phyloP scores from a whole-genome alignment of 306 rosid species.

The Senna siamea region DNA sequence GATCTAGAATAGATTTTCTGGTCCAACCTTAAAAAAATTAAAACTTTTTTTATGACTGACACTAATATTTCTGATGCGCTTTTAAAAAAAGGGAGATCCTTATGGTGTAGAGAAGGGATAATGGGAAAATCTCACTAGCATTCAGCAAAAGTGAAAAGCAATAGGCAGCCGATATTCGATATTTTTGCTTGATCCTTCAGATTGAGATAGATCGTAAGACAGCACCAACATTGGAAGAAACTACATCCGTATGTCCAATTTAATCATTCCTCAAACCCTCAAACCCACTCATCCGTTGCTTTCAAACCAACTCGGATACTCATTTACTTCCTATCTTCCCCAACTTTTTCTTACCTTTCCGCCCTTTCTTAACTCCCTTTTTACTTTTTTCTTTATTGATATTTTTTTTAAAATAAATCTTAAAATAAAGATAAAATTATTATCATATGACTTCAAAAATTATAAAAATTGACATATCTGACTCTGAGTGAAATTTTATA shows the following conservation, averaged over 20 bases:
- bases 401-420: too few species aligned
- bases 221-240: constrained; percentile 33
- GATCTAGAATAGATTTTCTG: too few species aligned
- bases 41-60: not conserved
- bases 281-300: too few species aligned
- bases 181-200: not conserved
- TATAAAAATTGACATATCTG: too few species aligned
- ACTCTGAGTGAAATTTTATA: too few species aligned
- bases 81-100: not conserved
- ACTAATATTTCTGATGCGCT: not conserved
- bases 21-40: too few species aligned
- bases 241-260: constrained; percentile 36
- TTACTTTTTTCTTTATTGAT: too few species aligned
- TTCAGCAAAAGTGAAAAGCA: constrained; percentile 36
- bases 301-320: not conserved
- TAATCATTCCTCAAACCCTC: too few species aligned
- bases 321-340: not conserved
- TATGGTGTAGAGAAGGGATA: not conserved
- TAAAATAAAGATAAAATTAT: too few species aligned
- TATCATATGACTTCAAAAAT: too few species aligned
- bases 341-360: not conserved
- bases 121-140: constrained; percentile 35
- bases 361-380: too few species aligned
- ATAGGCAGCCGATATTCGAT: not conserved
- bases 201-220: constrained; percentile 20